Conservation (phyloP, 352 stramenopile species). For the Pilasporangium apinafurcum region DNA sequence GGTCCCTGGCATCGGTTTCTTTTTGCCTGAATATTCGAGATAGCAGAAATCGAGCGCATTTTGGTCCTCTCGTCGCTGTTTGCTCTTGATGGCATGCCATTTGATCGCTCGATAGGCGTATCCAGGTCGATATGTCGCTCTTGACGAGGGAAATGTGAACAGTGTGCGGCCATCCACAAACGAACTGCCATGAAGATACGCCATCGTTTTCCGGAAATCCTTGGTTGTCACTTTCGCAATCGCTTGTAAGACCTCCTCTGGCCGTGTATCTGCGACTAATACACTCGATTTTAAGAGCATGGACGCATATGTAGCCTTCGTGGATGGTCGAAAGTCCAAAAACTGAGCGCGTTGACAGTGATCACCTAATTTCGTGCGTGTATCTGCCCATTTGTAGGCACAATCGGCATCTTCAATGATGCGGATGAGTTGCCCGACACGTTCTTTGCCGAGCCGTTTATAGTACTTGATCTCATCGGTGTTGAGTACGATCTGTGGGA, state of each 20-base stretch:
- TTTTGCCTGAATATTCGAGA: conserved; percentile 69
- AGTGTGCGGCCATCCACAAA: conserved; percentile 65
- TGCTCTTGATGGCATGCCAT: conserved; percentile 53
- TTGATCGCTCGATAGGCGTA: conserved; percentile 72
- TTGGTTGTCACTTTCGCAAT: conserved; percentile 55
- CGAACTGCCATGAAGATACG: conserved; percentile 43
- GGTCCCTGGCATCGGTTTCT: conserved; percentile 32
- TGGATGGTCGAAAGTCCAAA: conserved; percentile 56
- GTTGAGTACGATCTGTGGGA: conserved; percentile 70
- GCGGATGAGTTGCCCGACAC: conserved; percentile 52
- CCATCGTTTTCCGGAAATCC: conserved; percentile 48
- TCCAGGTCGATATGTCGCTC: conserved; percentile 13
- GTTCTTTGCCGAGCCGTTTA: conserved; percentile 60
- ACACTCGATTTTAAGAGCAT: conserved; percentile 63
- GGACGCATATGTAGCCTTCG: conserved; percentile 45
- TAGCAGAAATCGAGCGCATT: conserved; percentile 68
- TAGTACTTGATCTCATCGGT: conserved; percentile 71
- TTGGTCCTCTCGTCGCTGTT: conserved; percentile 20
- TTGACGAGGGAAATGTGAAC: conserved; percentile 41
- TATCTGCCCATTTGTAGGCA: conserved; percentile 54
- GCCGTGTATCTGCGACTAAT: conserved; percentile 33
- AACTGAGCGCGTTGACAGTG: conserved; percentile 52
- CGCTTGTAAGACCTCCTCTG: conserved; percentile 50
- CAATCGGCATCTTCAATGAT: conserved; percentile 70
- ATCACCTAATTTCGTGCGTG: conserved; percentile 5